A percentile compares a stretch with the other conserved stretches of the same genome.
phyloP scores from a whole-genome alignment of 306 rosid species.

The Sechiopsis laciniata region DNA sequence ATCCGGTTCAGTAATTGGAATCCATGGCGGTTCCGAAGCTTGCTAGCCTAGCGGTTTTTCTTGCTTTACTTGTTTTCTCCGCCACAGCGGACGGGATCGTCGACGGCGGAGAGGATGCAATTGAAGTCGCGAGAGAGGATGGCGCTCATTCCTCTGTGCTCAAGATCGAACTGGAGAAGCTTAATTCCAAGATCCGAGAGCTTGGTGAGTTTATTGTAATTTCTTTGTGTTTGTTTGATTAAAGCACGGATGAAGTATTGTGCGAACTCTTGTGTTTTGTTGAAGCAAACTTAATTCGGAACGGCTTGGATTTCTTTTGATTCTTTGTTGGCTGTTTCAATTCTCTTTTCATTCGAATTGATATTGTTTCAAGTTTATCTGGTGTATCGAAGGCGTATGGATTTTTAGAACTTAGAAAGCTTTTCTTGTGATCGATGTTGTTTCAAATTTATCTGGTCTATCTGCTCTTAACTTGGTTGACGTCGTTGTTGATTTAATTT shows the following conservation, averaged over 20 bases:
- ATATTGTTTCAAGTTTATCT: neutral
- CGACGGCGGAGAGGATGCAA: conserved; percentile 25
- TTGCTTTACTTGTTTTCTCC: conserved; percentile 40
- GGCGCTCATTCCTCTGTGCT: conserved; percentile 41
- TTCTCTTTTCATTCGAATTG: neutral
- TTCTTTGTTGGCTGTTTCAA: conserved; percentile 7
- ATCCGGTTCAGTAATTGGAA: neutral
- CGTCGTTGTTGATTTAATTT: neutral
- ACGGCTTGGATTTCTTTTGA: neutral
- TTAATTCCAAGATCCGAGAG: conserved; percentile 68
- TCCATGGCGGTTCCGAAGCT: conserved; percentile 69
- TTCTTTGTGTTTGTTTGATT: conserved; percentile 16
- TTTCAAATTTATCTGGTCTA: neutral
- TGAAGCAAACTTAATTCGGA: neutral
- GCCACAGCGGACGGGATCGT: conserved; percentile 44
- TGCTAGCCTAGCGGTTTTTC: conserved; percentile 37
- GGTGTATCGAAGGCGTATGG: neutral
- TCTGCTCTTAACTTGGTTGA: neutral
- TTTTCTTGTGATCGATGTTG: neutral
- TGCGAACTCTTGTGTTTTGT: neutral
- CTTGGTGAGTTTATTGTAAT: conserved; percentile 50
- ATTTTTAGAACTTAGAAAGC: neutral
- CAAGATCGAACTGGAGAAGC: conserved; percentile 69
- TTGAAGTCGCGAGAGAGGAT: conserved; percentile 25
- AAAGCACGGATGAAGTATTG: neutral